Conservation (phyloP, 148 eudicot species). For the Chenopodium suecicum region DNA sequence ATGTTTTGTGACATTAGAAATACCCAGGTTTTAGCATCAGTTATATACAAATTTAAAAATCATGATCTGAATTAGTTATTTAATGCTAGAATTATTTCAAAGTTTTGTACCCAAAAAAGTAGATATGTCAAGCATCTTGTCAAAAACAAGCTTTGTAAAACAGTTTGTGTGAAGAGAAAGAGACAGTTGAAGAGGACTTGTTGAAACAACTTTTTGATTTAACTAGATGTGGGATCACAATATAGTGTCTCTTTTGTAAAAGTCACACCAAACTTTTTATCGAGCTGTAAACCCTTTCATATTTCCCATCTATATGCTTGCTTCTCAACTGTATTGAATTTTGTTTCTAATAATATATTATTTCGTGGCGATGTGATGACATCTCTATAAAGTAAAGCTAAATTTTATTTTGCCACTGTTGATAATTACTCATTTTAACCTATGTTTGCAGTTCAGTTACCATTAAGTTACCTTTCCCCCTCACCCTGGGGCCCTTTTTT, state of each 20-base stretch:
- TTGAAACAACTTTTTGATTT: neutral
- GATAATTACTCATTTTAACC: neutral
- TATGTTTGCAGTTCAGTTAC: neutral
- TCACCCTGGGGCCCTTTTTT: neutral
- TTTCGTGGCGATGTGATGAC: neutral
- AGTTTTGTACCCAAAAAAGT: neutral
- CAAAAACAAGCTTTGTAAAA: neutral
- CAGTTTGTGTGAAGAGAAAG: neutral
- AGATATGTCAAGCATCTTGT: neutral
- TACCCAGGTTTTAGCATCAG: neutral
- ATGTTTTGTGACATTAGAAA: neutral
- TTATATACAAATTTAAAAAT: neutral
- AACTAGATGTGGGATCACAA: neutral
- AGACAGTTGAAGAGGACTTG: neutral
- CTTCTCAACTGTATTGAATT: neutral
- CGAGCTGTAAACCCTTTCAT: neutral
- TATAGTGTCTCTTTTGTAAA: neutral
- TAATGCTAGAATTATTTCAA: neutral
- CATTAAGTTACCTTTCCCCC: neutral
- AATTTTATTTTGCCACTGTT: neutral
- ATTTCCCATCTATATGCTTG: neutral
- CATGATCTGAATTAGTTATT: no score
- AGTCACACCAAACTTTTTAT: neutral
- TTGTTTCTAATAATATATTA: neutral
- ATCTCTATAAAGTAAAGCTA: neutral